These are phyloP conservation scores for Boehmeria nivea DNA, from an alignment of 306 rosid species.

Conservation along the genomic window DNA sequence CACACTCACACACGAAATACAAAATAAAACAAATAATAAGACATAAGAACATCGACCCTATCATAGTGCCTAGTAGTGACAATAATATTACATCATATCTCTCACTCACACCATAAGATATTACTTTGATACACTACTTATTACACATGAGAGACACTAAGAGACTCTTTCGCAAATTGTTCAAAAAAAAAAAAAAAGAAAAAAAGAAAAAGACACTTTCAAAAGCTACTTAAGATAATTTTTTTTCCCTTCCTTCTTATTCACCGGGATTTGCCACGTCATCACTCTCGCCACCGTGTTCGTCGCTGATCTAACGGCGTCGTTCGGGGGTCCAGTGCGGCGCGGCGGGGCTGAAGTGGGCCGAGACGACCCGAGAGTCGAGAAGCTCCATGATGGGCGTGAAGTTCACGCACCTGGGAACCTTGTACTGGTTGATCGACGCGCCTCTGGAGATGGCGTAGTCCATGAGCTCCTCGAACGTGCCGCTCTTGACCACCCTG, in stretches of 20 bases:
- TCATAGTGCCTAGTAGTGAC: not conserved
- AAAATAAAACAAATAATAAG: constrained; percentile 14
- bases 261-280: not conserved
- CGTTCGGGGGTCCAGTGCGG: constrained; percentile 86
- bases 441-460: constrained; percentile 92
- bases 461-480: constrained; percentile 93
- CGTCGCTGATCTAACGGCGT: constrained; percentile 31
- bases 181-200: not conserved
- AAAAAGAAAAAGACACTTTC: constrained; percentile 13
- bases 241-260: not conserved
- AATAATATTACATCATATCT: not conserved
- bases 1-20: constrained; percentile 22
- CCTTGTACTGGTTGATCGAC: constrained; percentile 87
- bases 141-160: constrained; percentile 28
- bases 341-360: constrained; percentile 70
- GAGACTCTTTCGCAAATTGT: constrained; percentile 4
- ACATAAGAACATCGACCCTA: not conserved
- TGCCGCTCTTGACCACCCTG: constrained; percentile 76
- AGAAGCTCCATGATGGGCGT: constrained; percentile 80
- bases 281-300: not conserved
- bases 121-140: constrained; percentile 24
- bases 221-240: constrained; percentile 17
- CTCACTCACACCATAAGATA: not conserved
- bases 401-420: constrained; percentile 81
- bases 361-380: constrained; percentile 60